Evolutionary conservation across 2,329 filamentous ascomycete species (phyloP).

Genomic region (Fusarium sp.): DNA sequence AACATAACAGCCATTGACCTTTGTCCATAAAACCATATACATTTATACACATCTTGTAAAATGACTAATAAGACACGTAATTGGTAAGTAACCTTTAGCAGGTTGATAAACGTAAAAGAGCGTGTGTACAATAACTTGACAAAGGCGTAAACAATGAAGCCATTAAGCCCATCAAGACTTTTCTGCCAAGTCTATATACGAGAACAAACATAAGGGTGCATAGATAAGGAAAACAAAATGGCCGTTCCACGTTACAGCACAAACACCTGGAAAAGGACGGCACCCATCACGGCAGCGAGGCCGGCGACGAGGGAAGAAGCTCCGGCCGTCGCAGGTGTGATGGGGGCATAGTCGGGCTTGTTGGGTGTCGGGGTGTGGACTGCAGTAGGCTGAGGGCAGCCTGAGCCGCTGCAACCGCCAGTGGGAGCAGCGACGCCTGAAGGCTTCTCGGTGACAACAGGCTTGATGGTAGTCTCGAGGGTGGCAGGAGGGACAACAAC

Average conservation of each 20-base stretch:
- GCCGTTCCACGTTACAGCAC: conserved; percentile 39
- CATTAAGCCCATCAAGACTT: conserved; percentile 8
- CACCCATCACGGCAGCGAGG: conserved; percentile 42
- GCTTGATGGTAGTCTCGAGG: conserved; percentile 34
- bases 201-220: conserved; percentile 4
- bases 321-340: conserved; percentile 59
- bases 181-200: conserved; percentile 9
- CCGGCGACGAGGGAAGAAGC: conserved; percentile 51
- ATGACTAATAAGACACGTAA: background rate
- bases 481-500: conserved; percentile 26
- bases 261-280: conserved; percentile 45
- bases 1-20: background rate
- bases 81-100: background rate
- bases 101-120: background rate
- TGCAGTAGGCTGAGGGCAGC: conserved; percentile 29
- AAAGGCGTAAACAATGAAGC: background rate
- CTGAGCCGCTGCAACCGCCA: conserved; percentile 42
- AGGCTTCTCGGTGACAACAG: conserved; percentile 29
- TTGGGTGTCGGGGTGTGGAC: conserved; percentile 15
- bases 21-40: background rate
- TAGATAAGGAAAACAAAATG: background rate
- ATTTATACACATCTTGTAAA: background rate
- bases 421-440: conserved; percentile 39
- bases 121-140: background rate
- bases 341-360: conserved; percentile 28